Conservation (phyloP, 345 rosid genomes). For the Eucalyptus lansdowneana region DNA sequence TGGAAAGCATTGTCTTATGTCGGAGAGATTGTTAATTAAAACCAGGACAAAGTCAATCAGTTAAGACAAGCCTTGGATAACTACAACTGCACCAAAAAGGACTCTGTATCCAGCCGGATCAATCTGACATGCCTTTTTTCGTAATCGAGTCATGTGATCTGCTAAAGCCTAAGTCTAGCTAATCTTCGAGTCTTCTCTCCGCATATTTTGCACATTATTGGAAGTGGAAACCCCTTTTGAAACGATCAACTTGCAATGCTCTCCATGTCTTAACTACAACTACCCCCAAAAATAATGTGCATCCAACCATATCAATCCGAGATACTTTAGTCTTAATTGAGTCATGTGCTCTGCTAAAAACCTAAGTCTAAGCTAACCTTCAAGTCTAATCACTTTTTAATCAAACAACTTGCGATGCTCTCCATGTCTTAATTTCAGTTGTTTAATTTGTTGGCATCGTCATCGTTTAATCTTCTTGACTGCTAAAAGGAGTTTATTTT, state of each 20-base stretch:
- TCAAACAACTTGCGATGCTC: neutral
- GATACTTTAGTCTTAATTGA: neutral
- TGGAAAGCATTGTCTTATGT: neutral
- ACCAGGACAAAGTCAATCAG: neutral
- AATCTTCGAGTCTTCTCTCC: neutral
- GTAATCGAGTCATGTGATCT: neutral
- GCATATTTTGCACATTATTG: neutral
- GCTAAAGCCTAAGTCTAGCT: neutral
- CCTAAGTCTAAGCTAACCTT: neutral
- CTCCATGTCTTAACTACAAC: neutral
- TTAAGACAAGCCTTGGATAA: neutral
- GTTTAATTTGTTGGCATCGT: neutral
- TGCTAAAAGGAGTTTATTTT: neutral
- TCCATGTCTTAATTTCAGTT: neutral
- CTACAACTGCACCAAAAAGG: neutral
- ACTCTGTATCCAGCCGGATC: neutral
- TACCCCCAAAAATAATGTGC: neutral
- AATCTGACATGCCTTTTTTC: neutral
- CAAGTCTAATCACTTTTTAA: neutral
- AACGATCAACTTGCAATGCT: neutral
- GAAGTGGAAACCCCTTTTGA: neutral
- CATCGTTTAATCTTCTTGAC: neutral
- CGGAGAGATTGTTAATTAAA: neutral
- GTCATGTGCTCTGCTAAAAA: neutral
- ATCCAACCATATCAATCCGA: neutral